These are phyloP conservation scores for Leishmania aethiopica DNA, from an alignment of 208 protist genomes.

Conservation along the genomic window DNA sequence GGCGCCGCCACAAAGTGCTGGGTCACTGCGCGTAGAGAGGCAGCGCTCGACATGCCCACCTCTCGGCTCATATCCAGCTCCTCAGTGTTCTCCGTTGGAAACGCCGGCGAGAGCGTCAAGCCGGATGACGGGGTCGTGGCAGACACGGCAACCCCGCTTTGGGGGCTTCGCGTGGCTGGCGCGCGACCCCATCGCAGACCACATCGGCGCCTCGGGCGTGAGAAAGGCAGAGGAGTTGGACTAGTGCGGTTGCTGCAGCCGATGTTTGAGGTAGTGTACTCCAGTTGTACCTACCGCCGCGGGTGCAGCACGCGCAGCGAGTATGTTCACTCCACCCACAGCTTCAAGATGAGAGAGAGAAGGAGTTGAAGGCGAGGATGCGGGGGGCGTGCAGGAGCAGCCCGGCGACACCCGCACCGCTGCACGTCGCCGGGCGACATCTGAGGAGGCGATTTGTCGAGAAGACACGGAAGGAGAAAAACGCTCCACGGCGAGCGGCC, in stretches of 20 bases:
- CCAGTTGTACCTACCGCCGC: background rate
- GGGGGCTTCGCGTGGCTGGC: background rate
- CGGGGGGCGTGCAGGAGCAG: conserved; percentile 17
- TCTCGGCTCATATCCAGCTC: too few relatives aligned
- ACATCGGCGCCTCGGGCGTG: background rate
- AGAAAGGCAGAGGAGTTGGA: background rate
- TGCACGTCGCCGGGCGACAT: background rate
- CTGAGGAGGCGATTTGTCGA: conserved; percentile 11
- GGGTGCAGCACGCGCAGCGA: conserved; percentile 19
- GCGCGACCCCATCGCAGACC: background rate
- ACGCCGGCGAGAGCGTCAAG: conserved; percentile 8
- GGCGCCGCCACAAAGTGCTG: too few relatives aligned
- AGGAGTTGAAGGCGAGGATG: conserved; percentile 40
- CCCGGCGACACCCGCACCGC: background rate
- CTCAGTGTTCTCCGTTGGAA: conserved; percentile 4
- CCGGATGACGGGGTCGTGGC: conserved; percentile 1
- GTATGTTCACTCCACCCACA: conserved; percentile 38
- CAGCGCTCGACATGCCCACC: too few relatives aligned
- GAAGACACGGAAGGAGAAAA: background rate
- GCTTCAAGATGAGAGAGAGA: conserved; percentile 35
- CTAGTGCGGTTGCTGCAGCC: conserved; percentile 4
- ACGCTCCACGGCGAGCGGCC: background rate
- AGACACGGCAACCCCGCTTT: background rate
- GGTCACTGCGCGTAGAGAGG: too few relatives aligned
- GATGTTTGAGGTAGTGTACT: background rate